Evolutionary conservation across 148 eudicot species (phyloP).

Genomic region (Fagopyrum esculentum): DNA sequence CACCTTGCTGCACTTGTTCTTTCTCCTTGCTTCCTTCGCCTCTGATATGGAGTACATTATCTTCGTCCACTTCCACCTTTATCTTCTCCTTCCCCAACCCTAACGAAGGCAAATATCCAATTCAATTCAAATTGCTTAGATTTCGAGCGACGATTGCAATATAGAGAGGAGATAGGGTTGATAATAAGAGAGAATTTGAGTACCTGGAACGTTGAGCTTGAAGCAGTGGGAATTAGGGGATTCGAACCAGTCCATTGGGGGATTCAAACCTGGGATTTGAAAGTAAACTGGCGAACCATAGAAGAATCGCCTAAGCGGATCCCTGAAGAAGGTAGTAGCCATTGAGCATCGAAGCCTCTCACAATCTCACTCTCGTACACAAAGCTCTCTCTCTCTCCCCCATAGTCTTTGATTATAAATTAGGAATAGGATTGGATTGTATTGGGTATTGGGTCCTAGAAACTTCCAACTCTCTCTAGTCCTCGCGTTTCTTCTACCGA

Average conservation of each 20-base stretch:
- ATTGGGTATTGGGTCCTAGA: background rate
- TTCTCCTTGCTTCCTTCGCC: slow-evolving; percentile 45
- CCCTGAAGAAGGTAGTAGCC: slow-evolving; percentile 36
- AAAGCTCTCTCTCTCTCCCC: background rate
- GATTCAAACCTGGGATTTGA: slow-evolving; percentile 33
- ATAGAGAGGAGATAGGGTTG: background rate
- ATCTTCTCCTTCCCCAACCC: slow-evolving; percentile 70
- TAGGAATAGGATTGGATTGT: background rate
- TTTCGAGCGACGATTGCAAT: background rate
- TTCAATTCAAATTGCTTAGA: background rate
- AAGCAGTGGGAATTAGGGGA: slow-evolving; percentile 54
- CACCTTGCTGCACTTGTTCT: slow-evolving; percentile 19
- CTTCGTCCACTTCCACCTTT: slow-evolving; percentile 76
- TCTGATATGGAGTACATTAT: slow-evolving; percentile 53
- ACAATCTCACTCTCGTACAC: background rate
- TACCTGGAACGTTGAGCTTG: slow-evolving; percentile 81
- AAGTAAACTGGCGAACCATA: slow-evolving; percentile 31
- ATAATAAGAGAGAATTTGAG: background rate
- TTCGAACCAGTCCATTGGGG: slow-evolving; percentile 71
- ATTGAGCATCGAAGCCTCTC: slow-evolving; percentile 27
- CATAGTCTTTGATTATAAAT: background rate
- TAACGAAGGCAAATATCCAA: background rate
- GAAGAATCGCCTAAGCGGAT: slow-evolving; percentile 51
- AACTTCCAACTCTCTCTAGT: background rate
- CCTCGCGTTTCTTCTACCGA: background rate